Base-by-base conservation (phyloP, 2,329 filamentous ascomycete species). In the Colletotrichum sp. region DNA sequence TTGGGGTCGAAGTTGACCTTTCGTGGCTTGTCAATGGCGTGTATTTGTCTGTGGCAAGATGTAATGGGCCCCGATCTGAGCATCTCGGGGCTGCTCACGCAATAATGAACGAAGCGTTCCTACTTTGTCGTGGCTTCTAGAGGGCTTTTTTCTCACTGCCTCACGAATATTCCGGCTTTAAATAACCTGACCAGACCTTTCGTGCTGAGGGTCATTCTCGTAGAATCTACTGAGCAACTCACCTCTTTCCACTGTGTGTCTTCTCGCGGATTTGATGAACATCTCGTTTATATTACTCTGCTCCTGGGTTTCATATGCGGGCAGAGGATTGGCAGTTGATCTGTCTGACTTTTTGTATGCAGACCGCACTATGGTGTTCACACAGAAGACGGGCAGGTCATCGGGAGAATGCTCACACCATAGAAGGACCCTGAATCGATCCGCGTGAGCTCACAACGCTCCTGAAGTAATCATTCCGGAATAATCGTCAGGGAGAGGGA, bases 211-310 rank as follows among this genome's bases (percentile, higher is more conserved):
- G 0, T 6, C 16, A n/a, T 43, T n/a, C 39, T n/a, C 0, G 2
- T 18, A 39, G 2, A 39, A 18, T 1, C 15, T 43, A 9, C 16
- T 1, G 36, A 43, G 39, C 18, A 48, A 48, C 18, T 0, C 1
- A 0, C 0, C 18, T 0, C 18, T 48, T n/a, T n/a, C 18, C 2
- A n/a, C 4, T 48, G 39, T 0, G 8, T 12, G 9, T n/a, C 18
- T 48, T 4, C 1, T 48, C 39, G 39, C 9, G 16, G n/a, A 6
- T 4, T 1, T 0, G 3, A 48, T 12, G 39, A 12, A 0, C 5
- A n/a, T n/a, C 18, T 48, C 18, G 0, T 48, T n/a, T 0, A 6
- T n/a, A 48, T 0, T 0, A n/a, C 39, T 48, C 9, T n/a, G 5
- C 3, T 18, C 16, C 36, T 5, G 26, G 6, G 2, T 2, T 28